A percentile compares a stretch with the other conserved stretches of the same genome.
These are phyloP conservation scores for Pyrenophora tritici-repentis DNA, from an alignment of 2,329 filamentous ascomycete genomes.

Conservation along the genomic window DNA sequence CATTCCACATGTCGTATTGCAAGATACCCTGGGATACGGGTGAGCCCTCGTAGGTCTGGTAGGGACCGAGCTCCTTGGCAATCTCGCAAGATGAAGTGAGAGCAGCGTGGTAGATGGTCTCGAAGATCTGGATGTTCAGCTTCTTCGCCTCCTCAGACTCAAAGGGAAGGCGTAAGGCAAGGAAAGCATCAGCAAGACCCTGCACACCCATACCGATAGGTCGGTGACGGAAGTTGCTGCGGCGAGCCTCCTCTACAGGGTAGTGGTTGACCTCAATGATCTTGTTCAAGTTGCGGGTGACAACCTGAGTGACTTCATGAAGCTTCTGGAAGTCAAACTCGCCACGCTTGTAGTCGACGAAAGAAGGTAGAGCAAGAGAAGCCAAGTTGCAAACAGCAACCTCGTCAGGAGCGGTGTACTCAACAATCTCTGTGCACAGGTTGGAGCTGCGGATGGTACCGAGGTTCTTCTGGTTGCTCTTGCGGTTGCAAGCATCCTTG, in stretches of 20 bases:
- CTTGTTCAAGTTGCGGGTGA: conserved; percentile 95
- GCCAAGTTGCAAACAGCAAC: conserved; percentile 98
- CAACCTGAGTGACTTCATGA: conserved; percentile 89
- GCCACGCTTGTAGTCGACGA: conserved; percentile 82
- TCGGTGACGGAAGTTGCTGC: conserved; percentile 96
- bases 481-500: conserved; percentile 97
- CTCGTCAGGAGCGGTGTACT: conserved; percentile 96
- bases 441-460: conserved; percentile 99
- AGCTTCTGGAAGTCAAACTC: conserved; percentile 96
- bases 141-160: conserved; percentile 92
- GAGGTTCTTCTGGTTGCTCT: conserved; percentile 99
- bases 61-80: conserved; percentile 80
- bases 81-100: conserved; percentile 87
- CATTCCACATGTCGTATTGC: conserved; percentile 98
- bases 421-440: conserved; percentile 97
- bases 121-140: conserved; percentile 97
- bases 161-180: conserved; percentile 94
- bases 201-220: conserved; percentile 97
- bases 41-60: conserved; percentile 89
- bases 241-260: conserved; percentile 89
- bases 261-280: conserved; percentile 99
- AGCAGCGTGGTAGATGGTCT: conserved; percentile 98
- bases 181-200: conserved; percentile 96
- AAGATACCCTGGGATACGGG: conserved; percentile 94
- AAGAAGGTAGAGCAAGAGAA: conserved; percentile 88